phyloP scores from a whole-genome alignment of 2,329 filamentous ascomycete genomes.

The Pleochaeta shiraiana region DNA sequence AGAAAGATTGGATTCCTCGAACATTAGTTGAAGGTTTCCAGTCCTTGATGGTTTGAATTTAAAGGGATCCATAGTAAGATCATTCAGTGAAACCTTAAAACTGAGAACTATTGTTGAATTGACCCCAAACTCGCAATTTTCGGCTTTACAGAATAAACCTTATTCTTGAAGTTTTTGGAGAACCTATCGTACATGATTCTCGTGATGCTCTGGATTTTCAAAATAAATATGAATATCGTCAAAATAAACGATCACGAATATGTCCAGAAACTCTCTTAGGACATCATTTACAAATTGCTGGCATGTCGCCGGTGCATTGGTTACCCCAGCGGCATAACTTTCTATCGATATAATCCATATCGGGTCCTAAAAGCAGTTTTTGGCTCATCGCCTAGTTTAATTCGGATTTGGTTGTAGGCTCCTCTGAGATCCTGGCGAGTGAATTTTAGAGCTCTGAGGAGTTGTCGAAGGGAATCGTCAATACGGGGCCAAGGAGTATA shows the following conservation, averaged over 20 bases:
- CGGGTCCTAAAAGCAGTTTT: conserved; percentile 1
- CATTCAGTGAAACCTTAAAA: not conserved
- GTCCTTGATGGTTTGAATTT: not conserved
- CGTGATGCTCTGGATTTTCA: not conserved
- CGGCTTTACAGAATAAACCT: not conserved
- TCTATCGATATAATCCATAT: not conserved
- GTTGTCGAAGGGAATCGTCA: not conserved
- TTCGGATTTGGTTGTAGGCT: conserved; percentile 4
- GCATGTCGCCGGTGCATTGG: not conserved
- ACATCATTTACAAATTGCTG: conserved; percentile 1
- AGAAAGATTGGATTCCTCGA: conserved; percentile 1
- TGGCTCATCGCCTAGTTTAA: not conserved
- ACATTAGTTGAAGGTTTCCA: not conserved
- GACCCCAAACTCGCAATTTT: not conserved
- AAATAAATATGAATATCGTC: conserved; percentile 3
- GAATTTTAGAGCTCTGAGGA: not conserved
- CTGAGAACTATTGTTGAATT: not conserved
- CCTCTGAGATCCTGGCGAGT: not conserved
- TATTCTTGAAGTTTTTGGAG: not conserved
- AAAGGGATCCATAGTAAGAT: too few species aligned
- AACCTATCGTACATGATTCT: not conserved
- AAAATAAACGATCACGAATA: conserved; percentile 1
- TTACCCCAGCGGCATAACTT: not conserved
- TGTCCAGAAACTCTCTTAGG: not conserved
- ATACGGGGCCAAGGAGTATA: not conserved